Base-by-base conservation (phyloP, 345 rosid species). In the Boechera retrofracta region DNA sequence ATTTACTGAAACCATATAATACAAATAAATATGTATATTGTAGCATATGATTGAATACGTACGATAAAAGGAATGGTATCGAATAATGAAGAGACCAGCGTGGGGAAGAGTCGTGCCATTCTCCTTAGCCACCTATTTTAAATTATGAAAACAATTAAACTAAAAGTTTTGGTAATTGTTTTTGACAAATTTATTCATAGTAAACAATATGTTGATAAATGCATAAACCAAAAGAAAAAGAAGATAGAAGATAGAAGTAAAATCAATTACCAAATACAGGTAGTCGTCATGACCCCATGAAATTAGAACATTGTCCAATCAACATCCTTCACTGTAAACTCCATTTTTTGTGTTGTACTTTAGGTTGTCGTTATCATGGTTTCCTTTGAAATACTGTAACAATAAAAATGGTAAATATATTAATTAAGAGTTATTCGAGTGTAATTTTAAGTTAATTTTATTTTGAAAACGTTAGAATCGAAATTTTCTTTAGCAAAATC, bases 231-330 rank as follows among this genome's bases (percentile, higher is more conserved):
- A 39, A 39, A 39, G 12, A 39, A 39, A 16, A 39, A 8, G 16
- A 16, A 16, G 16, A 16, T 16, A 39, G 4, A 10, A 39, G 12
- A 10, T 10, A 18, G 1, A 63, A 26, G 1, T 5, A 57, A 12
- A 63, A 6, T 11, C 24, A 18, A 33, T 71, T 83, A 89, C 94
- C 96, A 89, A 62, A 80, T 87, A 86, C 96, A 90, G 89, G 74
- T 90, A 92, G 77, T 90, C 96, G 52, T 92, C 97, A 29, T 92
- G 96, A 12, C 97, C 94, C 94, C 96, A 89, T 12, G 98, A 90
- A 66, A 92, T 90, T 71, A 75, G 62, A 0, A 86, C 88, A 66
- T 86, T 92, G 41, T 92, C 84, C 56, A 92, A 77, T 3, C 96
- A 96, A 76, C 96, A 88, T 5, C 96, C 91, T 76, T 88, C 84